phyloP scores from a whole-genome alignment of 2,329 filamentous ascomycete species.

The Fusarium mexicanum region DNA sequence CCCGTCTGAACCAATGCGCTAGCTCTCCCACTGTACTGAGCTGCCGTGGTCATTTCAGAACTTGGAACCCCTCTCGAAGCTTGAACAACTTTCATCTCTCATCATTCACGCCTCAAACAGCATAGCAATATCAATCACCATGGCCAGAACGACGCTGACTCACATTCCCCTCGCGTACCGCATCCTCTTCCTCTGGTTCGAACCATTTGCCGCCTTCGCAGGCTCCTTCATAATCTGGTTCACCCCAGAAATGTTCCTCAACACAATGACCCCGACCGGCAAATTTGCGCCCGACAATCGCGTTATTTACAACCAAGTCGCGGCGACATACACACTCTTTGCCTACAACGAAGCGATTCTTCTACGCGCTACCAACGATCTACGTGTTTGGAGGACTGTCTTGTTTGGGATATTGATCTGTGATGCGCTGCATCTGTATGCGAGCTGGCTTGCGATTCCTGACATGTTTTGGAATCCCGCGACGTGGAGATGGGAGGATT shows the following conservation, averaged over 20 bases:
- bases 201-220: slow-evolving; percentile 10
- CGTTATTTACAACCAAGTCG: slow-evolving; percentile 31
- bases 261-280: slow-evolving; percentile 14
- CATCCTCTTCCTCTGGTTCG: slow-evolving; percentile 25
- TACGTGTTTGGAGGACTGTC: slow-evolving; percentile 16
- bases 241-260: slow-evolving; percentile 8
- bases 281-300: slow-evolving; percentile 29
- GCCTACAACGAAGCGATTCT: slow-evolving; percentile 32
- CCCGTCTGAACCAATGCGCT: background rate
- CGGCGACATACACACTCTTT: slow-evolving; percentile 27
- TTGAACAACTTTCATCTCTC: too few relatives aligned
- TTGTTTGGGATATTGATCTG: slow-evolving; percentile 21
- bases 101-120: background rate
- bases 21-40: background rate
- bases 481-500: slow-evolving; percentile 31
- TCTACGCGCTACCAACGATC: slow-evolving; percentile 16
- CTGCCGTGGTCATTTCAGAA: background rate
- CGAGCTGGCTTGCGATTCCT: slow-evolving; percentile 17
- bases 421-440: slow-evolving; percentile 27
- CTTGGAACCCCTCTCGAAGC: background rate
- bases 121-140: background rate
- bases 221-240: slow-evolving; percentile 12
- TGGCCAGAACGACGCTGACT: background rate
- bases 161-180: slow-evolving; percentile 24
- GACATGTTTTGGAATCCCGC: slow-evolving; percentile 18